Conservation (phyloP, 2,329 filamentous ascomycete genomes). For the Hypocrella siamensis region DNA sequence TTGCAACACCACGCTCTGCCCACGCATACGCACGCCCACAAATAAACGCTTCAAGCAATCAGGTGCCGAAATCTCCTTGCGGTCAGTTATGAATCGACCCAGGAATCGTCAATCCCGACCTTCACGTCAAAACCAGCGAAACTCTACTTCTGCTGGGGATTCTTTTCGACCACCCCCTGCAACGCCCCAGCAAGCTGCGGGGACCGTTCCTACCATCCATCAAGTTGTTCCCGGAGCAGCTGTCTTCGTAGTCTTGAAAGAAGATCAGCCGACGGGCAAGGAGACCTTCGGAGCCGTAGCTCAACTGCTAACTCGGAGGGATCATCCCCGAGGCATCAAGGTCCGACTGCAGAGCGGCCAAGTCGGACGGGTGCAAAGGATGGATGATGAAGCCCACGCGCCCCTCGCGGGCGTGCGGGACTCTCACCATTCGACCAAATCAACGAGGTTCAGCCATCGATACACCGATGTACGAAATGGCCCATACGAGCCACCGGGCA, state of each 20-base stretch:
- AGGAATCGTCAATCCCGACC: slow-evolving; percentile 16
- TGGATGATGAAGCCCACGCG: slow-evolving; percentile 19
- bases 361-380: slow-evolving; percentile 57
- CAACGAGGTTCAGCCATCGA: slow-evolving; percentile 13
- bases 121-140: slow-evolving; percentile 1
- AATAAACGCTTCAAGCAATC: too few species aligned
- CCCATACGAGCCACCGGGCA: slow-evolving; percentile 21
- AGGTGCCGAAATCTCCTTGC: slow-evolving; percentile 14
- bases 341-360: slow-evolving; percentile 56
- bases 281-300: slow-evolving; percentile 52
- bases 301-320: slow-evolving; percentile 54
- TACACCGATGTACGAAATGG: slow-evolving; percentile 20
- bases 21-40: too few species aligned
- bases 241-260: slow-evolving; percentile 62
- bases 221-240: slow-evolving; percentile 43
- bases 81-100: slow-evolving; percentile 20
- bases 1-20: too few species aligned
- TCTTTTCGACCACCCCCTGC: slow-evolving; percentile 9
- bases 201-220: slow-evolving; percentile 27
- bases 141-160: slow-evolving; percentile 1
- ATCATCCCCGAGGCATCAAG: slow-evolving; percentile 68
- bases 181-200: slow-evolving; percentile 18
- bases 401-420: slow-evolving; percentile 2
- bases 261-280: slow-evolving; percentile 58
- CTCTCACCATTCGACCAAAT: slow-evolving; percentile 1